Evolutionary conservation across 805 yeast species (phyloP), one percentile per base, ranked within the genome.

Genomic region (Debaryomyces hansenii): DNA sequence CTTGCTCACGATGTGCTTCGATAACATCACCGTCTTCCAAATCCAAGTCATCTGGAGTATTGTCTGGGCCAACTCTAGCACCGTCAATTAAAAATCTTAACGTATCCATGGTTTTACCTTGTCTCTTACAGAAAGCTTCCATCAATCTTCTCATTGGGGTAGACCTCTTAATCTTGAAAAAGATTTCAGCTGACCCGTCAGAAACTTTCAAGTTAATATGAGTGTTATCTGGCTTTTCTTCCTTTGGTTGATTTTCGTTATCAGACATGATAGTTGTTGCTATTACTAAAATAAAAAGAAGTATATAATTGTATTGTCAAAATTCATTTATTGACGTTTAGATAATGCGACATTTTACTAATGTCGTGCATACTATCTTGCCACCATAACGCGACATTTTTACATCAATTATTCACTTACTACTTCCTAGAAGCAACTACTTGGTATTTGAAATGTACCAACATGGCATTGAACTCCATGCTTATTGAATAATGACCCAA

Each of bases 61-160:
- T 90, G 49, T 86, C 91, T 8, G 91, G 87, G 53, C 80, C 77
- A 49, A 94, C 84, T 63, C 98, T 83, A 56, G 90, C 87, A 53
- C 99, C 99, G 55, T 94, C 99, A 63, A 85, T 85, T 61, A 94
- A 75, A 67, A 94, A 94, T 67, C 98, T 83, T 65, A 94, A 74
- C 42, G 92, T 82, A 56, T 80, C 82, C 62, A 86, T 72, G 53
- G 86, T 83, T 67, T 92, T 92, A 37, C 98, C 98, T 63, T 92
- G 96, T 76, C 99, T 87, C 72, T 91, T 91, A 67, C 98, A 95
- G 67, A 92, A 94, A 10, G 97, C 96, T 62, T 92, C 98, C 90
- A 94, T 92, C 60, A 94, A 83, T 72, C 96, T 87, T 68, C 82
- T 87, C 76, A 94, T 79, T 40, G 92, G 96, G 4, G 99, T 94